Evolutionary conservation across 371 early-diverging fungal species (phyloP).

Genomic region (Mycotypha africana): DNA sequence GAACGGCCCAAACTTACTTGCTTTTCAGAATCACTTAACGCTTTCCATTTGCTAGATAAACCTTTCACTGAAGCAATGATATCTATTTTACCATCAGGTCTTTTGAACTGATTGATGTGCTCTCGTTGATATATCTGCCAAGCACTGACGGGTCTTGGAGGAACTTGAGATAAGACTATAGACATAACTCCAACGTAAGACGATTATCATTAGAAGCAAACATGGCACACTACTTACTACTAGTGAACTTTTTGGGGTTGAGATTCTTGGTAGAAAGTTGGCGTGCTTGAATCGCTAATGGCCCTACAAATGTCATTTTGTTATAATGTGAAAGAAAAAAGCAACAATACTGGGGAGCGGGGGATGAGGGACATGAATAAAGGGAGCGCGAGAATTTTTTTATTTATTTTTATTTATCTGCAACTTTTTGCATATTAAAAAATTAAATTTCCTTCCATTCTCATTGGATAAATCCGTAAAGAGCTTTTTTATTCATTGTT

Average conservation of each 20-base stretch:
- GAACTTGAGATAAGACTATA: conserved; percentile 35
- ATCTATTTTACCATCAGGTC: conserved; percentile 20
- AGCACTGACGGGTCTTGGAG: conserved; percentile 40
- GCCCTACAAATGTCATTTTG: too few species aligned
- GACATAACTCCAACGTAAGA: neutral
- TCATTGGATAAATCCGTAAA: too few species aligned
- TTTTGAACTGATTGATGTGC: conserved; percentile 26
- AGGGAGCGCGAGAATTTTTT: too few species aligned
- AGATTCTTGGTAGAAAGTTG: conserved; percentile 12
- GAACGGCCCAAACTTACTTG: too few species aligned
- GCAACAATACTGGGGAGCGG: too few species aligned
- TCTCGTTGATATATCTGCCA: conserved; percentile 47
- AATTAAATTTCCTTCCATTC: too few species aligned
- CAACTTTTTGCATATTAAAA: too few species aligned
- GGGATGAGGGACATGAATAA: too few species aligned
- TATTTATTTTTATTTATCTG: too few species aligned
- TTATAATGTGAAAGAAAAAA: too few species aligned
- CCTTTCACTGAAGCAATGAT: conserved; percentile 16
- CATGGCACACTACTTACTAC: conserved; percentile 30
- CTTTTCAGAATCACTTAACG: conserved; percentile 24
- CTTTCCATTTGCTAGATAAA: conserved; percentile 22
- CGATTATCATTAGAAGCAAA: neutral
- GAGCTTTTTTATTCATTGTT: too few species aligned
- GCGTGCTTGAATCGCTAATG: conserved; percentile 12
- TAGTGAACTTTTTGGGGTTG: conserved; percentile 29